Conservation (phyloP, 805 yeast species). For the Metschnikowia vanudenii region DNA sequence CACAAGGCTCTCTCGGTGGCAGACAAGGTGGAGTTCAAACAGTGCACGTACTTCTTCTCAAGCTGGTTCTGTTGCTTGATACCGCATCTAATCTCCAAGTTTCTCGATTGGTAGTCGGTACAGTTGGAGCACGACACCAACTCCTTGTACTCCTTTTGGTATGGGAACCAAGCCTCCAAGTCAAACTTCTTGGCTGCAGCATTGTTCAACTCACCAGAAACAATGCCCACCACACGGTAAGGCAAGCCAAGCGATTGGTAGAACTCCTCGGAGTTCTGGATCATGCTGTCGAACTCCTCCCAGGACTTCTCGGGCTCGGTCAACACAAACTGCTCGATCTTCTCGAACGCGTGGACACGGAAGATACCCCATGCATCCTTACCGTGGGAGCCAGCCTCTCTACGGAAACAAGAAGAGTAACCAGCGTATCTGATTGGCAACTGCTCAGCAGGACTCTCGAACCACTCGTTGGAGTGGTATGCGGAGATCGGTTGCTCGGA, state of each 20-base stretch:
- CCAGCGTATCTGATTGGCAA: conserved; percentile 97
- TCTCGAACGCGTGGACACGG: conserved; percentile 98
- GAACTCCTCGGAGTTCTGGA: conserved; percentile 84
- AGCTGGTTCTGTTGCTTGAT: conserved; percentile 91
- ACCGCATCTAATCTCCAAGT: conserved; percentile 98
- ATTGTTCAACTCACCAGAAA: conserved; percentile 96
- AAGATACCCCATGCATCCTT: conserved; percentile 99
- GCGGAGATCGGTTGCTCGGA: conserved; percentile 99
- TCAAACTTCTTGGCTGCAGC: conserved; percentile 99
- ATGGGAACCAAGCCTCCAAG: conserved; percentile 99
- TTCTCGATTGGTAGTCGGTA: conserved; percentile 98
- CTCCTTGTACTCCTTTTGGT: conserved; percentile 97
- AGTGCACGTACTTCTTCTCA: conserved; percentile 97
- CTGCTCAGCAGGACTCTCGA: conserved; percentile 95
- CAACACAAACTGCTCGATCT: conserved; percentile 92
- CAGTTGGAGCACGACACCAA: conserved; percentile 98
- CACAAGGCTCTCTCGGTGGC: conserved; percentile 99
- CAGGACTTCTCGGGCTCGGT: conserved; percentile 98
- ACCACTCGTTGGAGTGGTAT: conserved; percentile 97
- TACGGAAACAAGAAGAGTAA: conserved; percentile 96
- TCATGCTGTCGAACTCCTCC: conserved; percentile 97
- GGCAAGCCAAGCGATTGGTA: conserved; percentile 91
- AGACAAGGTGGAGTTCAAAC: conserved; percentile 94
- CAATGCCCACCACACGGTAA: conserved; percentile 96
- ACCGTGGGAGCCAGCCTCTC: conserved; percentile 99